These are phyloP conservation scores for Fusarium sp. DNA, from an alignment of 2,329 filamentous ascomycete genomes.

Conservation along the genomic window DNA sequence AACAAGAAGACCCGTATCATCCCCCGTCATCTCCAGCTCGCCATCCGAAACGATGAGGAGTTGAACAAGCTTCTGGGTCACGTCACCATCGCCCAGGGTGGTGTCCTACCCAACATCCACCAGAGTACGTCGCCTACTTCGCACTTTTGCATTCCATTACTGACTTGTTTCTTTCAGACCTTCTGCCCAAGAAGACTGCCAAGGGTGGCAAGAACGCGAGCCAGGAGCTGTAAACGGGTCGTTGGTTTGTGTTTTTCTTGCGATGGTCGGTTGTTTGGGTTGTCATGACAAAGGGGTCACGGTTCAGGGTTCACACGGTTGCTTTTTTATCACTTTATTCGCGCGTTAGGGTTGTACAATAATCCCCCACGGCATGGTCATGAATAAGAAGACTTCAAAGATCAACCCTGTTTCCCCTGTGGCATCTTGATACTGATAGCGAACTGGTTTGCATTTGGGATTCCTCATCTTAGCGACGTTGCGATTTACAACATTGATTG, in stretches of 20 bases:
- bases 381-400: constrained; percentile 68
- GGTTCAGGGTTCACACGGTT: constrained; percentile 79
- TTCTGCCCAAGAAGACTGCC: constrained; percentile 98
- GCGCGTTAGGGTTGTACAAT: constrained; percentile 77
- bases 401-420: constrained; percentile 34
- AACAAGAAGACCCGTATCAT: constrained; percentile 99
- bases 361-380: constrained; percentile 75
- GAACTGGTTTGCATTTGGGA: neutral
- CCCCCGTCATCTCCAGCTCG: constrained; percentile 97
- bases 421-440: neutral
- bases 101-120: constrained; percentile 97
- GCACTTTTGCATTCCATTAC: constrained; percentile 29
- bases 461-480: neutral
- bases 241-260: constrained; percentile 64
- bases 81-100: constrained; percentile 96
- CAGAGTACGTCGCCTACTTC: constrained; percentile 75
- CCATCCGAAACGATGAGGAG: constrained; percentile 99
- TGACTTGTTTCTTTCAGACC: constrained; percentile 71
- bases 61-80: constrained; percentile 98
- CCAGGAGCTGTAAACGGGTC: constrained; percentile 85
- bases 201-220: constrained; percentile 93
- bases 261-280: constrained; percentile 73
- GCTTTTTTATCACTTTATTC: constrained; percentile 57
- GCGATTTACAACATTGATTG: neutral
- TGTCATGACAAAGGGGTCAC: constrained; percentile 86